Conservation (phyloP, 805 yeast species). For the Yueomyces sinensis region DNA sequence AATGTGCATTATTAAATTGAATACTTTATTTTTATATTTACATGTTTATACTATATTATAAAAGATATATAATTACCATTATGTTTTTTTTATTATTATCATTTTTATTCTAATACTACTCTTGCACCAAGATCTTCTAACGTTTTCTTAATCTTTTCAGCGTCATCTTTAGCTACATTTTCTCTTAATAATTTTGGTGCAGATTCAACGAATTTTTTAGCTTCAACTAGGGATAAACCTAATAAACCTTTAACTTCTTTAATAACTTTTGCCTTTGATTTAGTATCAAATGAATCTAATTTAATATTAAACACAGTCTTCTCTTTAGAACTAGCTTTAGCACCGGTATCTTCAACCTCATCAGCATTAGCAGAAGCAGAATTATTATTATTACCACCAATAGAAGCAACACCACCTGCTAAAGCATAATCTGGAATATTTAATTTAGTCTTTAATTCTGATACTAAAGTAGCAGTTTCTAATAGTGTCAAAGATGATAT, state of each 20-base stretch:
- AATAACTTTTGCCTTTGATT: conserved; percentile 92
- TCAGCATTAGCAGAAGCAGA: conserved; percentile 54
- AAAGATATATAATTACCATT: not conserved
- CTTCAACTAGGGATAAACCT: conserved; percentile 88
- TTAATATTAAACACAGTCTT: conserved; percentile 87
- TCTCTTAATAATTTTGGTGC: conserved; percentile 97
- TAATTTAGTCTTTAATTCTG: conserved; percentile 66
- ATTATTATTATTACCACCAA: conserved; percentile 37
- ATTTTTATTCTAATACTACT: conserved; percentile 62
- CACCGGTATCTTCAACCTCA: conserved; percentile 55
- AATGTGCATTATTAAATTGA: too few relatives aligned
- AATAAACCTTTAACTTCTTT: conserved; percentile 89
- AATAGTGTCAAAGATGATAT: conserved; percentile 82
- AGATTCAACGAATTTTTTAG: conserved; percentile 93
- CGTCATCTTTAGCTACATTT: conserved; percentile 93
- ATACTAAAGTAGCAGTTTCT: conserved; percentile 81
- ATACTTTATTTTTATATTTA: not conserved
- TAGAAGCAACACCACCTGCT: conserved; percentile 55
- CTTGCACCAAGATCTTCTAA: conserved; percentile 94
- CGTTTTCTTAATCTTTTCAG: conserved; percentile 87
- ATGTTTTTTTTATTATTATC: too few relatives aligned
- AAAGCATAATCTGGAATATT: conserved; percentile 84
- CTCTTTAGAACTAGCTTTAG: conserved; percentile 71
- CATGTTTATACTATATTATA: not conserved
- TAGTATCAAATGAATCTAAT: conserved; percentile 87